Evolutionary conservation across 2,329 filamentous ascomycete species (phyloP).

Genomic region (Fusarium subtropicale): DNA sequence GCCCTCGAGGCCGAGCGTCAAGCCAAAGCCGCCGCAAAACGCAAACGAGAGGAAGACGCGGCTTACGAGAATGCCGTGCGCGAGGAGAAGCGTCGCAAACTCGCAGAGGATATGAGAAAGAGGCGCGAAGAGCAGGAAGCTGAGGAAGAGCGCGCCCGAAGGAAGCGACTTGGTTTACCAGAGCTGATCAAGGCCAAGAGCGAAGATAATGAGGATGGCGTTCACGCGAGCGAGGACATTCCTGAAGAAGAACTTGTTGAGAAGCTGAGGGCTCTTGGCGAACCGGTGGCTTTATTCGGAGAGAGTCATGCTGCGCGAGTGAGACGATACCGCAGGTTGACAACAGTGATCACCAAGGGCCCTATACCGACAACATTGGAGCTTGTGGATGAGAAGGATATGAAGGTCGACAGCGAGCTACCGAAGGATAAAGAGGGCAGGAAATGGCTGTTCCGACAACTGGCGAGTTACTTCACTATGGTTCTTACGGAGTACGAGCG

Average conservation of each 20-base stretch:
- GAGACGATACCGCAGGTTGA: constrained; percentile 76
- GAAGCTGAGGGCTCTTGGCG: constrained; percentile 76
- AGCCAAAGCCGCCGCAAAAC: constrained; percentile 79
- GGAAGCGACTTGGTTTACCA: constrained; percentile 83
- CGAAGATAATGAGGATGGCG: constrained; percentile 58
- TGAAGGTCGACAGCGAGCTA: constrained; percentile 79
- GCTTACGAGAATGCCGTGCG: constrained; percentile 74
- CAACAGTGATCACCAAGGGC: constrained; percentile 72
- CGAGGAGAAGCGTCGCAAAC: constrained; percentile 82
- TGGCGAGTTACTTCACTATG: constrained; percentile 96
- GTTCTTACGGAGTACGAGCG: constrained; percentile 88
- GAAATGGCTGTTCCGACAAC: constrained; percentile 82
- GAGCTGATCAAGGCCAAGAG: constrained; percentile 67
- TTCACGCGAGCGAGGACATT: constrained; percentile 68
- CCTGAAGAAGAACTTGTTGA: constrained; percentile 75
- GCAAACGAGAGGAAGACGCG: constrained; percentile 89
- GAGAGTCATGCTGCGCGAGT: constrained; percentile 79
- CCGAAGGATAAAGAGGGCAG: constrained; percentile 73
- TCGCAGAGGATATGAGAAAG: constrained; percentile 83
- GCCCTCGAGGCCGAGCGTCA: constrained; percentile 77
- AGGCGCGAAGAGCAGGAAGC: constrained; percentile 78
- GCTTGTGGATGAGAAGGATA: constrained; percentile 84
- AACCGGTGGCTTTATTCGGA: constrained; percentile 83
- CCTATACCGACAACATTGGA: constrained; percentile 89
- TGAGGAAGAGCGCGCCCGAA: constrained; percentile 76